Evolutionary conservation across 176 grass and related monocot species (phyloP), one percentile per base, ranked within the genome.

Genomic region (Oryza rufipogon): DNA sequence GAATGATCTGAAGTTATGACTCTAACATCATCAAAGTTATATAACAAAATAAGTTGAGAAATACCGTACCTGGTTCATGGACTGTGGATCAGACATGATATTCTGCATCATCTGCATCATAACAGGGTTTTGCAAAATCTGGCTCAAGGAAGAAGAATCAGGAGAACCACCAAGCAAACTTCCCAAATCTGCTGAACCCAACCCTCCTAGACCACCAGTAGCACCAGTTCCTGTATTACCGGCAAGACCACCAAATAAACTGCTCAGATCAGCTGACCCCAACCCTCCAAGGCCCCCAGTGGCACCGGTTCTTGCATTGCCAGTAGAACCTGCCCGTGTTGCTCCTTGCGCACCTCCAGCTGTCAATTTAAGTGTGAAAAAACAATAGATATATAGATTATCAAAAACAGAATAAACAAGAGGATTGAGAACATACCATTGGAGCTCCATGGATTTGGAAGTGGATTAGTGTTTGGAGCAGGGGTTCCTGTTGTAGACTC

Each of bases 61-160:
- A 87, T 22, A 80, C 14, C 58, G n/a, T 71, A 98, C 96, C 89
- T 93, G 96, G 77, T 98, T 95, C 82, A 95, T 82, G 67, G 89
- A 71, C 83, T 98, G 93, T 72, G 96, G 96, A 60, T 95, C 93
- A 89, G 96, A 90, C 86, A 98, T 88, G 64, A 98, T 66, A 83
- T 88, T 98, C 73, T 95, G 96, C 93, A 95, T 89, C 96, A 93
- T 93, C 64, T 98, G 93, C 89, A 90, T 93, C 91, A 95, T 93
- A 45, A 87, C 89, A n/a, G 96, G 96, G 87, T 95, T 98, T 93
- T 98, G 96, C 87, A 98, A 77, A 77, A 93, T 72, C 87, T 98
- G 91, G 83, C 11, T 95, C 30, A 95, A 64, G 78, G 82, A 25
- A 52, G 92, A 83, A 39, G 87, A 36, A 78, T 95, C 96, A 64